phyloP scores from a whole-genome alignment of 345 rosid genomes.

The Eucalyptus sp. region DNA sequence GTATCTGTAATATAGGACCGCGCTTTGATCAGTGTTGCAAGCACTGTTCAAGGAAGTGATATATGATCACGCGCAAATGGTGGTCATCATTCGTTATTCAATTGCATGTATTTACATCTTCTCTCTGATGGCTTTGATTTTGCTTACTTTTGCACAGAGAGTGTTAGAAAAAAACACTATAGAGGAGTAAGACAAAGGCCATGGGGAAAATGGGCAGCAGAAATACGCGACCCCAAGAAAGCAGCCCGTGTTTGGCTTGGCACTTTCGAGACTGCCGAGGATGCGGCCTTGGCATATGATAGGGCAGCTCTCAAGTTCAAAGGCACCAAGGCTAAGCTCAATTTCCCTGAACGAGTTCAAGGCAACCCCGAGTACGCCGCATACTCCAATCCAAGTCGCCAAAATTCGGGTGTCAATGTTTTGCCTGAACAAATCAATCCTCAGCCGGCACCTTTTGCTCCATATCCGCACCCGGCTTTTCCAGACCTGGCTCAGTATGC shows the following conservation, averaged over 20 bases:
- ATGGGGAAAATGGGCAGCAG: constrained; percentile 99
- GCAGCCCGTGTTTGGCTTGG: constrained; percentile 94
- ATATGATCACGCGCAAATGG: neutral
- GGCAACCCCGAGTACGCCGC: constrained; percentile 20
- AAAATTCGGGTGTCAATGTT: neutral
- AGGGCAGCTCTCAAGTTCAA: constrained; percentile 87
- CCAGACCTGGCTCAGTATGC: constrained; percentile 72
- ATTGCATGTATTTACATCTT: neutral
- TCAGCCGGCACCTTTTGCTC: neutral
- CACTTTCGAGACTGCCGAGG: constrained; percentile 86
- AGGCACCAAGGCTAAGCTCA: constrained; percentile 90
- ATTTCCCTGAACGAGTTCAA: constrained; percentile 80
- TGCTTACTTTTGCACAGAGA: constrained; percentile 21
- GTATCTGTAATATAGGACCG: neutral
- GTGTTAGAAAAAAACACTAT: constrained; percentile 51
- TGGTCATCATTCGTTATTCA: neutral
- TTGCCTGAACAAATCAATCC: neutral
- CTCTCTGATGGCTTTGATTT: neutral
- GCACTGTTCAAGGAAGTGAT: neutral
- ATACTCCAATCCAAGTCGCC: neutral
- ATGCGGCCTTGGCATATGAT: constrained; percentile 88
- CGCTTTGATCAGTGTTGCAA: neutral
- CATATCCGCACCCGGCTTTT: constrained; percentile 13
- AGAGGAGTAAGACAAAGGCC: constrained; percentile 98
- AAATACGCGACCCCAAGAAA: constrained; percentile 85